A percentile compares a stretch with the other conserved stretches of the same genome.
Conservation (phyloP, 257 asterid genomes). For the Catharanthus roseus region DNA sequence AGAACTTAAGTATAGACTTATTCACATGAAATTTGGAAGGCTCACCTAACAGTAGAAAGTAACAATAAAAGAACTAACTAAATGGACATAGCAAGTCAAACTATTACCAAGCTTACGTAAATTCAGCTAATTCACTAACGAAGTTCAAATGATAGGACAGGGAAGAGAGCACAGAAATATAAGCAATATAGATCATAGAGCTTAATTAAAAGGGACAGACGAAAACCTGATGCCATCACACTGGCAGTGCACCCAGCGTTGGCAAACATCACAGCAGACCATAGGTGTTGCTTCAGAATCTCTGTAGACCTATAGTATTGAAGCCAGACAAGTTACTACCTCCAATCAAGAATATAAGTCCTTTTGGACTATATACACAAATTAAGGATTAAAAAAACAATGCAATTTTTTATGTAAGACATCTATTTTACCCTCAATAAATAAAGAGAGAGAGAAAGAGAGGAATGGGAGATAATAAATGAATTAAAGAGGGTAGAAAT, state of each 20-base stretch:
- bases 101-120: not conserved
- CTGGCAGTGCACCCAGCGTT: conserved; percentile 97
- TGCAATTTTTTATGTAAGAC: no score
- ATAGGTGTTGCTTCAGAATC: conserved; percentile 99
- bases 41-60: not conserved
- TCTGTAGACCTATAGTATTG: conserved; percentile 70
- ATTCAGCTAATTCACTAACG: not conserved
- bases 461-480: no score
- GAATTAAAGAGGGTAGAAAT: no score
- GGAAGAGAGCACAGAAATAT: not conserved
- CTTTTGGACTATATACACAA: no score
- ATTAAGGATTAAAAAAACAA: no score
- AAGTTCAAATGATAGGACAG: not conserved
- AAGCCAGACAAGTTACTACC: conserved; percentile 17
- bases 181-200: not conserved
- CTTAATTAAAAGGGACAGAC: conserved; percentile 14
- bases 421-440: no score
- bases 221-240: conserved; percentile 93
- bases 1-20: not conserved
- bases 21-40: not conserved
- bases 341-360: no score
- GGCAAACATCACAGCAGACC: conserved; percentile 98
- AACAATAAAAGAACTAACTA: not conserved
- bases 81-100: not conserved
- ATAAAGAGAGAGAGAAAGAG: no score